A percentile compares a stretch with the other conserved stretches of the same genome.
phyloP scores from a whole-genome alignment of 306 rosid genomes.

The Ormosia emarginata region DNA sequence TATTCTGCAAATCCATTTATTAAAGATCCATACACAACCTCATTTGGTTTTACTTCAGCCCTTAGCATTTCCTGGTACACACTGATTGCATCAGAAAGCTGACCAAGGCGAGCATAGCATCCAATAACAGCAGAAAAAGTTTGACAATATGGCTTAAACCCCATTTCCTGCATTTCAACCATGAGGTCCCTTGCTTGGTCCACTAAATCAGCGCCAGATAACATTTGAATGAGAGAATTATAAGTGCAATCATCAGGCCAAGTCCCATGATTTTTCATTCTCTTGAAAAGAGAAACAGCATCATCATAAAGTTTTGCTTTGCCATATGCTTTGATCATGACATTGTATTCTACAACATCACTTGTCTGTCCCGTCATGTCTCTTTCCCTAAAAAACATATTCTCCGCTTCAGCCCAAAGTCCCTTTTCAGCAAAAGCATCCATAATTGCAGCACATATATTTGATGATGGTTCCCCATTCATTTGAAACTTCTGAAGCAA shows the following conservation, averaged over 20 bases:
- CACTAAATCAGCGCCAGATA: slow-evolving; percentile 67
- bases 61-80: slow-evolving; percentile 55
- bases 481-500: slow-evolving; percentile 47
- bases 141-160: slow-evolving; percentile 55
- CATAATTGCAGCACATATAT: slow-evolving; percentile 54
- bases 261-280: slow-evolving; percentile 73
- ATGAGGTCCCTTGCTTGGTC: slow-evolving; percentile 64
- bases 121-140: slow-evolving; percentile 81
- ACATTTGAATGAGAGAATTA: slow-evolving; percentile 83
- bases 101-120: slow-evolving; percentile 68
- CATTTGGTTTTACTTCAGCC: slow-evolving; percentile 65
- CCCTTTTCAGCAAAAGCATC: slow-evolving; percentile 88
- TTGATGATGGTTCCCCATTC: slow-evolving; percentile 43
- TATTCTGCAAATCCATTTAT: slow-evolving; percentile 86
- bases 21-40: slow-evolving; percentile 75
- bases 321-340: slow-evolving; percentile 90
- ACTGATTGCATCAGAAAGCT: slow-evolving; percentile 62
- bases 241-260: slow-evolving; percentile 82
- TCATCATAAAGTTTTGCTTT: slow-evolving; percentile 65
- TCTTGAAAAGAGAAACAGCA: slow-evolving; percentile 64
- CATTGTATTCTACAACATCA: slow-evolving; percentile 71
- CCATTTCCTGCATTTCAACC: slow-evolving; percentile 69
- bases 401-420: slow-evolving; percentile 76
- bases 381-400: slow-evolving; percentile 51
- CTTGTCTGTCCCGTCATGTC: slow-evolving; percentile 39